Evolutionary conservation across 1,139 yeast species (phyloP).

Genomic region (Wickerhamomyces sp.): DNA sequence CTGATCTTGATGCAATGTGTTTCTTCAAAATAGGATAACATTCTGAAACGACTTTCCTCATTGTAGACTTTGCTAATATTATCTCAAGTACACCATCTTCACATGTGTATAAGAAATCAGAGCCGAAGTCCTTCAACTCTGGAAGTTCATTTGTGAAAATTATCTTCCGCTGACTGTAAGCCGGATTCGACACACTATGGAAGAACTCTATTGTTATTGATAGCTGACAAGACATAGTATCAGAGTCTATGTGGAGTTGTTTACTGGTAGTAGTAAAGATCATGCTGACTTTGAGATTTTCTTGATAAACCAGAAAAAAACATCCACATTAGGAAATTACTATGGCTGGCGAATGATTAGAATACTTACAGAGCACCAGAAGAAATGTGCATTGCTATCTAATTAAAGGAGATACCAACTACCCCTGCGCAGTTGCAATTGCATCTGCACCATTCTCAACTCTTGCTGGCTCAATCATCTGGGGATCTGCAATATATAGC

Average conservation of each 20-base stretch:
- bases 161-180: conserved; percentile 13
- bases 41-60: conserved; percentile 25
- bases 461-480: not conserved
- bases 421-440: too few species aligned
- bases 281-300: too few species aligned
- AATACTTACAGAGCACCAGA: too few species aligned
- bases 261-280: too few species aligned
- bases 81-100: conserved; percentile 23
- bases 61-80: conserved; percentile 26
- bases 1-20: conserved; percentile 5
- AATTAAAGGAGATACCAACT: too few species aligned
- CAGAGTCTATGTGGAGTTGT: too few species aligned
- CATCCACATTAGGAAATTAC: too few species aligned
- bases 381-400: too few species aligned
- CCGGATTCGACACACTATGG: conserved; percentile 7
- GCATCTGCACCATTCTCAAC: too few species aligned
- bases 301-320: too few species aligned
- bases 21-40: conserved; percentile 23
- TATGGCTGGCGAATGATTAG: too few species aligned
- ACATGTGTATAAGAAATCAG: conserved; percentile 16
- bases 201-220: conserved; percentile 7
- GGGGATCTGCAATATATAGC: not conserved
- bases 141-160: conserved; percentile 20
- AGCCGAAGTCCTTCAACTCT: conserved; percentile 7
- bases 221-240: not conserved